Conservation (phyloP, 495 filamentous ascomycete species). For the Xylaria longipes region DNA sequence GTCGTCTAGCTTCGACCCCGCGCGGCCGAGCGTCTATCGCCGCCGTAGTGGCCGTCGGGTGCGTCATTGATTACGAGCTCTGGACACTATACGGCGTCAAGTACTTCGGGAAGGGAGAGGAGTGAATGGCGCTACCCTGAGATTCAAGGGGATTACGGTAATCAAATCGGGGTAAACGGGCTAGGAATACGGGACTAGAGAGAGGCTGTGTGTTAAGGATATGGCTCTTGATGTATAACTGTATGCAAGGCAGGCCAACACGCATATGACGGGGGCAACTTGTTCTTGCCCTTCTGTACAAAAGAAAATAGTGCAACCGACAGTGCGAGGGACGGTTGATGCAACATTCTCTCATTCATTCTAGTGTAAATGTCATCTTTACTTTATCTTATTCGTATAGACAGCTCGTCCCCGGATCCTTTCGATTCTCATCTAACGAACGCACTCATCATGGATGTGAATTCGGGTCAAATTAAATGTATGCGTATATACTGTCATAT, state of each 20-base stretch:
- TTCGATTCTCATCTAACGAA: background rate
- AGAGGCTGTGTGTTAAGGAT: background rate
- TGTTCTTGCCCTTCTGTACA: background rate
- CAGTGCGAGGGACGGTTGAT: background rate
- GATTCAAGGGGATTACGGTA: background rate
- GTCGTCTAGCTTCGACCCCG: slow-evolving; percentile 16
- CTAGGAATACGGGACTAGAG: background rate
- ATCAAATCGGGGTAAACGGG: background rate
- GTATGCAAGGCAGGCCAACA: background rate
- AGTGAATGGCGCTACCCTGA: background rate
- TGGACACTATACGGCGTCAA: slow-evolving; percentile 17
- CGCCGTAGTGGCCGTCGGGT: background rate
- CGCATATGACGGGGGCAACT: background rate
- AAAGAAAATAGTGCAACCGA: background rate
- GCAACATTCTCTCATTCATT: background rate
- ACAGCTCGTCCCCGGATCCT: background rate
- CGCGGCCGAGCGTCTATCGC: slow-evolving; percentile 7
- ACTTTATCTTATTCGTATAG: background rate
- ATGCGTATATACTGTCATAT: slow-evolving; percentile 6
- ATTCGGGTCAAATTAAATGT: background rate
- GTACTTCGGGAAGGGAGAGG: slow-evolving; percentile 12
- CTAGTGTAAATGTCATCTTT: background rate
- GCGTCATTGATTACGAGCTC: slow-evolving; percentile 13
- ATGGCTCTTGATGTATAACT: background rate
- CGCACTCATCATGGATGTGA: background rate